A percentile compares a stretch with the other conserved stretches of the same genome.
Conservation (phyloP, 768 basidiomycete species). For the Auricularia sp. region DNA sequence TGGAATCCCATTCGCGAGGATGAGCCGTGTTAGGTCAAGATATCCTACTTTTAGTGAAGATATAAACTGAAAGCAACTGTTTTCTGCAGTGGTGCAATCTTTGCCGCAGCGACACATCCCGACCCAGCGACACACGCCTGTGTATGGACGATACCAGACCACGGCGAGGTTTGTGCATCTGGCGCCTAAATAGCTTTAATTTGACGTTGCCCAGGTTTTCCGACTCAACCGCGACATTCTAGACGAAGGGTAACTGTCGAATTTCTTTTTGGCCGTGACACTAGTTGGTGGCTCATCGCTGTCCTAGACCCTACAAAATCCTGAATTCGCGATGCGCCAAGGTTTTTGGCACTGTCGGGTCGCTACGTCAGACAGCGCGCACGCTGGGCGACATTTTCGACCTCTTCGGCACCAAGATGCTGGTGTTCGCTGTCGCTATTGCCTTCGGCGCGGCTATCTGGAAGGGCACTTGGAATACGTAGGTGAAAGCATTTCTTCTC, state of each 20-base stretch:
- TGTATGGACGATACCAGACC: constrained; percentile 38
- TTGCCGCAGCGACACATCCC: constrained; percentile 39
- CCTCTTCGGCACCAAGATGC: not conserved
- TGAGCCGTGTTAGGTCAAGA: not conserved
- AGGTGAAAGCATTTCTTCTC: not conserved
- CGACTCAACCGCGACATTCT: constrained; percentile 29
- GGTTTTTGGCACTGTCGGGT: not conserved
- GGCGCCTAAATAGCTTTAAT: not conserved
- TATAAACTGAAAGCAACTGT: not conserved
- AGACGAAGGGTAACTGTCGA: constrained; percentile 13
- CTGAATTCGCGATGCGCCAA: not conserved
- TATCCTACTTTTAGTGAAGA: not conserved
- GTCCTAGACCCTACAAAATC: not conserved
- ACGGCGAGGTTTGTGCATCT: constrained; percentile 30
- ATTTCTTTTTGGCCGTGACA: too few species aligned
- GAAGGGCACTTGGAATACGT: constrained; percentile 32
- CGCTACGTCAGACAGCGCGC: not conserved
- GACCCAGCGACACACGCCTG: constrained; percentile 34
- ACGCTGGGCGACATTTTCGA: not conserved
- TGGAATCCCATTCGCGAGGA: not conserved
- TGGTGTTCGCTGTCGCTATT: not conserved
- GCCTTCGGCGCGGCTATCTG: not conserved
- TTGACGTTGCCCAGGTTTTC: constrained; percentile 10
- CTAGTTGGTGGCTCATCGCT: not conserved
- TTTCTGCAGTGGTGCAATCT: constrained; percentile 33